phyloP scores from a whole-genome alignment of 495 filamentous ascomycete species.

The Achaetomiella virescens region DNA sequence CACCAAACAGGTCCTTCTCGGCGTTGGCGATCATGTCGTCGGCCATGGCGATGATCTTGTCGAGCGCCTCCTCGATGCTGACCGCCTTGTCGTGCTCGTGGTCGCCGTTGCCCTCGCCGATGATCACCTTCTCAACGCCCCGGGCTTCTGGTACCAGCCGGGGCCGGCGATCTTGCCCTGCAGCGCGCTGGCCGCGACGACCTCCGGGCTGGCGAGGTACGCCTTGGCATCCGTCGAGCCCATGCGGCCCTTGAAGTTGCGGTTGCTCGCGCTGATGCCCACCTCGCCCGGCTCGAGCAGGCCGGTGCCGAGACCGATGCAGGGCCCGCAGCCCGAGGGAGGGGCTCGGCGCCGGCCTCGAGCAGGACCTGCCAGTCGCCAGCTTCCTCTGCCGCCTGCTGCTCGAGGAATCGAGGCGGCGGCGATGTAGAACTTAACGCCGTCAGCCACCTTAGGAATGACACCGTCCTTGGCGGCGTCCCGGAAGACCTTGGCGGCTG shows the following conservation, averaged over 20 bases:
- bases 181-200: slow-evolving; percentile 84
- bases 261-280: slow-evolving; percentile 82
- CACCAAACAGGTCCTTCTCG: slow-evolving; percentile 26
- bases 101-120: slow-evolving; percentile 65
- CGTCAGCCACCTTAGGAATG: slow-evolving; percentile 66
- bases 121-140: slow-evolving; percentile 59
- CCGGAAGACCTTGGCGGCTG: slow-evolving; percentile 81
- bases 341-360: slow-evolving; percentile 67
- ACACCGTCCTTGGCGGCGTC: slow-evolving; percentile 58
- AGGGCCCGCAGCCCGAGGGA: slow-evolving; percentile 80
- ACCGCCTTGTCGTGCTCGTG: slow-evolving; percentile 53
- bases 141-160: slow-evolving; percentile 70
- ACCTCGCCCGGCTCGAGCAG: slow-evolving; percentile 79
- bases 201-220: slow-evolving; percentile 84
- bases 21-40: slow-evolving; percentile 55
- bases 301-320: slow-evolving; percentile 84
- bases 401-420: slow-evolving; percentile 80
- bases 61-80: slow-evolving; percentile 60
- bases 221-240: slow-evolving; percentile 74
- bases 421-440: slow-evolving; percentile 86
- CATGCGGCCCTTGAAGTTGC: slow-evolving; percentile 95
- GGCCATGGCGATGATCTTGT: slow-evolving; percentile 53
- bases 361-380: slow-evolving; percentile 87
- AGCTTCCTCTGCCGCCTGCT: slow-evolving; percentile 66
- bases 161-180: slow-evolving; percentile 72